phyloP scores from a whole-genome alignment of 2,329 filamentous ascomycete species.

The Monilinia fructigena region DNA sequence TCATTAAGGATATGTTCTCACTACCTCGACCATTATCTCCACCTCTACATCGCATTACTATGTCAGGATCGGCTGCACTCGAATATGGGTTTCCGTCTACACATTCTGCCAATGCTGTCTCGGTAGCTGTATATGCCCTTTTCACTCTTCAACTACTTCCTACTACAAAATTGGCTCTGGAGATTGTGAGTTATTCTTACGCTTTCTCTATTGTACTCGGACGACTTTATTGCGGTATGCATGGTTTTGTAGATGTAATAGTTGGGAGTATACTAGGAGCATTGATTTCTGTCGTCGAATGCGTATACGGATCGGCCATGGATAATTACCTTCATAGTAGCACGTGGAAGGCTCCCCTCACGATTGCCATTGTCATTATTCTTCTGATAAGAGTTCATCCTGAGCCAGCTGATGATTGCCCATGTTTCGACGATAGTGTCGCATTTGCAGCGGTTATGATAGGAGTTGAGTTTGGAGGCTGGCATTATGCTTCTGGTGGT shows the following conservation, averaged over 20 bases:
- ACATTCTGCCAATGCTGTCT: slow-evolving; percentile 94
- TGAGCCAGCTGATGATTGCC: slow-evolving; percentile 93
- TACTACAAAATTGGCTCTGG: slow-evolving; percentile 60
- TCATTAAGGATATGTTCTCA: slow-evolving; percentile 91
- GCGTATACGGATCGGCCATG: slow-evolving; percentile 59
- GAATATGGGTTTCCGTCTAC: slow-evolving; percentile 98
- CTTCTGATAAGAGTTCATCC: slow-evolving; percentile 85
- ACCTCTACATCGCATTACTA: slow-evolving; percentile 89
- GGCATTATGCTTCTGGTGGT: slow-evolving; percentile 61
- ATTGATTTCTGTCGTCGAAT: slow-evolving; percentile 57
- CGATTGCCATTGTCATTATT: slow-evolving; percentile 66
- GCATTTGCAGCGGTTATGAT: slow-evolving; percentile 89
- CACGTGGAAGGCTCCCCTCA: slow-evolving; percentile 61
- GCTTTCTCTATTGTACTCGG: slow-evolving; percentile 86
- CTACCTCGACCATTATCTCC: slow-evolving; percentile 89
- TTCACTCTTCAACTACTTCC: slow-evolving; percentile 63
- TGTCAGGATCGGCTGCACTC: slow-evolving; percentile 91
- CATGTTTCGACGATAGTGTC: slow-evolving; percentile 94
- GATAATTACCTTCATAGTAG: slow-evolving; percentile 70
- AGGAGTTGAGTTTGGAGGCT: slow-evolving; percentile 77
- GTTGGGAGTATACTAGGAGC: slow-evolving; percentile 77
- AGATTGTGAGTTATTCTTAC: slow-evolving; percentile 76
- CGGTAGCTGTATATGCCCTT: slow-evolving; percentile 82
- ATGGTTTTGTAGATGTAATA: slow-evolving; percentile 90
- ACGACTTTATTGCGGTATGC: slow-evolving; percentile 96